A percentile compares a stretch with the other conserved stretches of the same genome.
phyloP scores from a whole-genome alignment of 805 yeast genomes.

The Candida dajiaensis region DNA sequence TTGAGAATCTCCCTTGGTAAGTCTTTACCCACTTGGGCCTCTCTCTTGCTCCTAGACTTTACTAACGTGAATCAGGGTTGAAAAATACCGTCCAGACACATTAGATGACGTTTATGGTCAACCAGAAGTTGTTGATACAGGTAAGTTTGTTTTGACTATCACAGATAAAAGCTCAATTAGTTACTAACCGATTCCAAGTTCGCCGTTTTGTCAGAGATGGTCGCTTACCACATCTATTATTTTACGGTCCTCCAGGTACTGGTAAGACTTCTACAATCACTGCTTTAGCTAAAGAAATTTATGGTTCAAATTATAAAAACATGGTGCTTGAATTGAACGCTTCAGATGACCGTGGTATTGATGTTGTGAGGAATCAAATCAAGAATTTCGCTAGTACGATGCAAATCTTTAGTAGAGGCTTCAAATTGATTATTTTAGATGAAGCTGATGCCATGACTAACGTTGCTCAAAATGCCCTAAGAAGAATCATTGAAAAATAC shows the following conservation, averaged over 20 bases:
- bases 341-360: conserved; percentile 95
- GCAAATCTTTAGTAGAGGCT: conserved; percentile 83
- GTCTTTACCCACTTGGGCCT: not conserved
- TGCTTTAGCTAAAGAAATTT: conserved; percentile 82
- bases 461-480: conserved; percentile 77
- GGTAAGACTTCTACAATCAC: conserved; percentile 87
- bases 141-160: too few relatives aligned
- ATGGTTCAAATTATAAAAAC: conserved; percentile 74
- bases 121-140: conserved; percentile 72
- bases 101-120: conserved; percentile 92
- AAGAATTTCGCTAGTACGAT: conserved; percentile 94
- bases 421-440: conserved; percentile 86
- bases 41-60: too few relatives aligned
- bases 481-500: conserved; percentile 81
- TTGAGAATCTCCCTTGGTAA: conserved; percentile 25
- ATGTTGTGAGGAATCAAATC: conserved; percentile 95
- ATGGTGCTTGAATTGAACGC: conserved; percentile 96
- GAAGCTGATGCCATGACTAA: conserved; percentile 96
- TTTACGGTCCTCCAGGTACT: conserved; percentile 95
- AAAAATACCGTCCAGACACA: conserved; percentile 84
- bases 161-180: too few relatives aligned
- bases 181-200: conserved; percentile 33
- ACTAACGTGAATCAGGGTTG: conserved; percentile 53
- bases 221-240: conserved; percentile 81
- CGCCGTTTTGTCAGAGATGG: conserved; percentile 80